Base-by-base conservation (phyloP, 1,139 yeast genomes). In the Arxiozyma heterogenica region DNA sequence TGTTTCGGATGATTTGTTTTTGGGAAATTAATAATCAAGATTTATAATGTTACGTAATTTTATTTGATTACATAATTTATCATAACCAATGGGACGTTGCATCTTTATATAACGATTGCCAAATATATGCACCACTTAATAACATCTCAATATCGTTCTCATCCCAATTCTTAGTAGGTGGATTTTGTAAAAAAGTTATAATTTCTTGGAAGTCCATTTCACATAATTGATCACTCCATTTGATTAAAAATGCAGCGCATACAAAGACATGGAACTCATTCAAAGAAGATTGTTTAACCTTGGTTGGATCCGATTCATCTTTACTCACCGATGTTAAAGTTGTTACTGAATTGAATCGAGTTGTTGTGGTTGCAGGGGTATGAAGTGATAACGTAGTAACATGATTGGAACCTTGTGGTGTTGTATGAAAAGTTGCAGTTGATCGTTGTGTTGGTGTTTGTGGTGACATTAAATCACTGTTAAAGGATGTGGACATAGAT, bases 201-300 rank as follows among this genome's bases (percentile, higher is more conserved):
- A 90, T 87, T 59, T 89, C 98, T 69, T 93, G 98, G 68, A 93
- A 93, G 61, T 93, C 98, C 88, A 85, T 87, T n/a, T 77, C 76
- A 68, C 85, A 82, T 58, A 93, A 74, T 56, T 83, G 84, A 51
- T 77, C 80, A 55, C 94, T 81, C 82, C 95, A 93, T 65, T 88
- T 86, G 55, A 91, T 86, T 62, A 93, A 73, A 65, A 93, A 93
- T 15, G 98, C 98, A n/a, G 98, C 97, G 73, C 99, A 93, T 4
- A 93, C 98, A 67, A 93, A 93, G 9, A 93, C 90, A 68, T 93
- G 99, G 71, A 94, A 93, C 62, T 85, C 89, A 59, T 89, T 88
- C 66, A 93, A 87, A 4, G 98, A 97, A 42, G 86, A 78, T 45
- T 65, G 68, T 20, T 64, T 60, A 20, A 58, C 51, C 54, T 59